phyloP scores from a whole-genome alignment of 208 protist genomes.

The Acanthamoeba castellanii region DNA sequence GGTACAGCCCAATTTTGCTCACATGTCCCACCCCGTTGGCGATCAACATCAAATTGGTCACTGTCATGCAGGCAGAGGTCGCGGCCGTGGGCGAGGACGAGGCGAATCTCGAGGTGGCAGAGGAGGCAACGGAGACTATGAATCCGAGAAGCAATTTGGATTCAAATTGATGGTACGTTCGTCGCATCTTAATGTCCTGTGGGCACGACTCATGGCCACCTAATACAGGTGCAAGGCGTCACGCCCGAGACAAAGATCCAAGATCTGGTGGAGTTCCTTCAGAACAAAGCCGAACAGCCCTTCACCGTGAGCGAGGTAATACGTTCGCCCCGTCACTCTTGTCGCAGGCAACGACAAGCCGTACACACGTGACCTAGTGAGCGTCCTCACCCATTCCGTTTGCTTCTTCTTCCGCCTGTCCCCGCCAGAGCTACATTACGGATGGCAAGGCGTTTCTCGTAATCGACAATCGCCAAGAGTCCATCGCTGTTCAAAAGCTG shows the following conservation, averaged over 20 bases:
- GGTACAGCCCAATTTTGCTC: background rate
- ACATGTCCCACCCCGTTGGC: background rate
- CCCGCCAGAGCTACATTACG: background rate
- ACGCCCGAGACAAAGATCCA: constrained; percentile 13
- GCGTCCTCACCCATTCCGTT: background rate
- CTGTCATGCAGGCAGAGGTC: constrained; percentile 3
- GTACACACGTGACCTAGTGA: background rate
- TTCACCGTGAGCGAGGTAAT: constrained; percentile 69
- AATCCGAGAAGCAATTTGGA: constrained; percentile 63
- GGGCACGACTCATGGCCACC: background rate
- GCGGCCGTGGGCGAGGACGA: background rate
- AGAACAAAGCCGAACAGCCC: constrained; percentile 25
- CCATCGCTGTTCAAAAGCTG: constrained; percentile 56
- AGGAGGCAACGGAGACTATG: constrained; percentile 20
- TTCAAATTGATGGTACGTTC: constrained; percentile 68
- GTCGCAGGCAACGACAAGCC: background rate
- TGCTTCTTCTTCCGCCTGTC: background rate
- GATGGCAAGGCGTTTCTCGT: constrained; percentile 70
- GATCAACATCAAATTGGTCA: background rate
- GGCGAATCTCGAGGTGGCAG: background rate
- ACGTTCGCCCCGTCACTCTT: background rate
- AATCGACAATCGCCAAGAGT: constrained; percentile 66
- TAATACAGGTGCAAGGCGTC: constrained; percentile 44
- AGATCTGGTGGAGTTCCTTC: constrained; percentile 65
- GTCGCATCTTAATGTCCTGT: background rate